Evolutionary conservation across 2,329 filamentous ascomycete species (phyloP).

Genomic region (Ophiocordyceps polyrhachis-furcata): DNA sequence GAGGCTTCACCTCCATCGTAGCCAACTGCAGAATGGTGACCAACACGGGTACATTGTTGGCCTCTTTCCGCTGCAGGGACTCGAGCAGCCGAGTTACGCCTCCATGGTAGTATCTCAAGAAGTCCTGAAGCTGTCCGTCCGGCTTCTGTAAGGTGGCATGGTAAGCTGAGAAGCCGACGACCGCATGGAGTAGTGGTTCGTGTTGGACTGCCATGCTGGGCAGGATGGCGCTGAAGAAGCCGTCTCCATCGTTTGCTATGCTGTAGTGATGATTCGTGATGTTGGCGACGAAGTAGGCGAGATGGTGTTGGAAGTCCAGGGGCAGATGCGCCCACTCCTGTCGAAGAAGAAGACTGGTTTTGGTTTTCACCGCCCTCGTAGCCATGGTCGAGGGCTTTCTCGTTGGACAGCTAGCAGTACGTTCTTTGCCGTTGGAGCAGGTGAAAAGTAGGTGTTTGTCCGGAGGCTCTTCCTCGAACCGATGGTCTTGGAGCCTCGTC

Average conservation of each 20-base stretch:
- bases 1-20: conserved; percentile 61
- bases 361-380: conserved; percentile 6
- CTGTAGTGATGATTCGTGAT: conserved; percentile 73
- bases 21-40: conserved; percentile 81
- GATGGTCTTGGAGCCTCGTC: conserved; percentile 30
- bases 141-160: conserved; percentile 56
- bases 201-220: conserved; percentile 52
- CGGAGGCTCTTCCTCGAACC: conserved; percentile 33
- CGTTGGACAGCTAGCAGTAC: conserved; percentile 19
- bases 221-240: conserved; percentile 57
- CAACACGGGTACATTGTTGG: conserved; percentile 54
- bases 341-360: conserved; percentile 7
- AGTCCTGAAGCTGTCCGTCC: conserved; percentile 57
- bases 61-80: conserved; percentile 51
- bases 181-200: conserved; percentile 67
- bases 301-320: conserved; percentile 56
- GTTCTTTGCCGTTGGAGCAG: conserved; percentile 14
- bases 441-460: conserved; percentile 10
- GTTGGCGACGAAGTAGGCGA: conserved; percentile 60
- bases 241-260: conserved; percentile 47
- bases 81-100: conserved; percentile 61
- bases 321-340: conserved; percentile 40
- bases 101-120: conserved; percentile 78
- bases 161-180: conserved; percentile 80
- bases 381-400: conserved; percentile 27